These are phyloP conservation scores for Mortierella sp. DNA, from an alignment of 371 early-diverging fungal genomes.

Conservation along the genomic window DNA sequence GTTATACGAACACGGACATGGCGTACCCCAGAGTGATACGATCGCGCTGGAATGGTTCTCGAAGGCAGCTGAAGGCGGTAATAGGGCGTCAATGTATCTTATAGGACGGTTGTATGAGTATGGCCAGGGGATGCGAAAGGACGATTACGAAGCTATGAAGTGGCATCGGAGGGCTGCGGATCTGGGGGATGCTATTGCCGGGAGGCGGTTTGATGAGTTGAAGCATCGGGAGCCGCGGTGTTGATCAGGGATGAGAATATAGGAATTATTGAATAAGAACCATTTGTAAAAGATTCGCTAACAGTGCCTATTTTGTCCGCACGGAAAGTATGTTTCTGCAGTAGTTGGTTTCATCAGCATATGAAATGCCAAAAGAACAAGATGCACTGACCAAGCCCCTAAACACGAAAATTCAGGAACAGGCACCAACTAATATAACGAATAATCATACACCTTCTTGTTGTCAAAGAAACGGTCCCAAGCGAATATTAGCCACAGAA, in stretches of 20 bases:
- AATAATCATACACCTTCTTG: too few relatives aligned
- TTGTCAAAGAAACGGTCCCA: too few relatives aligned
- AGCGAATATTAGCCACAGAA: too few relatives aligned
- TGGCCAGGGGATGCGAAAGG: background rate
- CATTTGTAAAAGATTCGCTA: too few relatives aligned
- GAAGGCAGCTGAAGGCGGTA: background rate
- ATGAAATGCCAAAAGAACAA: too few relatives aligned
- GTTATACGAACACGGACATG: background rate
- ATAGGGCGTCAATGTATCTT: background rate
- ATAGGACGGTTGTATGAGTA: background rate
- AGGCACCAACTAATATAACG: too few relatives aligned
- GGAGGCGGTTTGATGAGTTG: background rate
- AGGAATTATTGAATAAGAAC: background rate
- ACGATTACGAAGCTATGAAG: background rate
- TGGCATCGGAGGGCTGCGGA: background rate
- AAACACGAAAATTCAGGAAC: too few relatives aligned
- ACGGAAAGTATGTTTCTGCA: too few relatives aligned
- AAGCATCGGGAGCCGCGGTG: background rate
- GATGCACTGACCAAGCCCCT: too few relatives aligned
- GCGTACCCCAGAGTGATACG: background rate
- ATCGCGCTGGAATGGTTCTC: background rate
- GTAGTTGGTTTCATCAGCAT: too few relatives aligned
- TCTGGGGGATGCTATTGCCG: background rate
- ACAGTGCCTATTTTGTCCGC: too few relatives aligned
- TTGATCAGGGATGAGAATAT: background rate